Evolutionary conservation across 352 stramenopile genomes (phyloP).

Genomic region (Globisporangium mamillatum): DNA sequence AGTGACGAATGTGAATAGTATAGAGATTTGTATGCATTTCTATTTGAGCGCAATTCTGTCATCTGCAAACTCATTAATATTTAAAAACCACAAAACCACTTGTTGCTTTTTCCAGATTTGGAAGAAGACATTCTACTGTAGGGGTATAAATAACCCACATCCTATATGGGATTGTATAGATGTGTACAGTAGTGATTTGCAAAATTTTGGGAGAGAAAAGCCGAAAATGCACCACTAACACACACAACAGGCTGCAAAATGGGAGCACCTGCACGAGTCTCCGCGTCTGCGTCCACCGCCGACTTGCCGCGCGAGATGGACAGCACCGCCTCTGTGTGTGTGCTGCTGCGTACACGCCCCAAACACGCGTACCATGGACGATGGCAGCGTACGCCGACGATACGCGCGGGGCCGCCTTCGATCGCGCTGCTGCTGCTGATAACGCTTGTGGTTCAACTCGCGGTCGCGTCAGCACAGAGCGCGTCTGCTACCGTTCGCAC

Average conservation of each 20-base stretch:
- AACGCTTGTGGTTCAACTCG: not conserved
- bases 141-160: no score
- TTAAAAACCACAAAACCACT: no score
- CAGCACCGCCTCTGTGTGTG: not conserved
- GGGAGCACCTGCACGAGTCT: not conserved
- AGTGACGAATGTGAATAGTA: no score
- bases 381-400: not conserved
- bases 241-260: not conserved
- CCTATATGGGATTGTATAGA: no score
- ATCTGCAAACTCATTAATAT: no score
- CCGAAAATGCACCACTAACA: not conserved
- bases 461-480: not conserved
- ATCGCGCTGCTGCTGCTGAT: not conserved
- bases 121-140: no score
- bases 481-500: not conserved
- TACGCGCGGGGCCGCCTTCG: not conserved
- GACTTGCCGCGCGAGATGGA: not conserved
- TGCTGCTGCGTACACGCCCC: not conserved
- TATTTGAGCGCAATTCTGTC: no score
- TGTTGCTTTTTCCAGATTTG: no score
- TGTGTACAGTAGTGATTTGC: no score
- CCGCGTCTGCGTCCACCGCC: not conserved
- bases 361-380: no score
- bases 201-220: not conserved
- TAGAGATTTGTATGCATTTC: no score